Evolutionary conservation across 2,329 filamentous ascomycete species (phyloP), one percentile per base, ranked within the genome.

Genomic region (Zasmidium cellare): DNA sequence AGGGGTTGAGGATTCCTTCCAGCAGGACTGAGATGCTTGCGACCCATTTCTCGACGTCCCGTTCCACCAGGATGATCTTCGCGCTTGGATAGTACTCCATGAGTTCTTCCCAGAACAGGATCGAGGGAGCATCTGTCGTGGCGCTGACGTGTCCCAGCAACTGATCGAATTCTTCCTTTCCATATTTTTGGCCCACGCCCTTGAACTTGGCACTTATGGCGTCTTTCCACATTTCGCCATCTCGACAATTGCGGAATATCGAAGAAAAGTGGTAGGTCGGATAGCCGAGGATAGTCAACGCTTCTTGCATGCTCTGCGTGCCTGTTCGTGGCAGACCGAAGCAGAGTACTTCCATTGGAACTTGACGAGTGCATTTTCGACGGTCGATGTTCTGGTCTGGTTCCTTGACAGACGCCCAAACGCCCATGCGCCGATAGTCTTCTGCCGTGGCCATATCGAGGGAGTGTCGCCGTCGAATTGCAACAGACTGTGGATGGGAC

Each of bases 91-190:
- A 72, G 2, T 62, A 59, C 22, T 57, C 49, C 46, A 69, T 63
- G 25, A 71, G 55, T 9, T 72, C 69, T 12, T 24, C 35, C 54
- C 49, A 53, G 31, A 60, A 58, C 7, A 51, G 22, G 12, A 51
- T 31, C n/a, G 25, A 52, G 0, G 74, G 72, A 18, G 69, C 56
- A 46, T 76, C 75, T 11, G 67, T 67, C 2, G 72, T 65, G 1
- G 65, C 72, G 20, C 63, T 65, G 49, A 62, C 68, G 31, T 68
- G 54, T 24, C 69, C 69, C 1, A 73, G 58, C 9, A 73, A 53
- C 20, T 66, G 57, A 52, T 74, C 70, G 55, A 65, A 72, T 16
- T 70, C 64, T 28, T 56, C 46, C 3, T 44, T 44, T 2, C 38
- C 51, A 18, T 24, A 16, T 16, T 25, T 45, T n/a, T n/a, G n/a